Percentiles rank a stretch among this genome's conserved stretches.
phyloP scores from a whole-genome alignment of 495 filamentous ascomycete genomes.

The Penicillium canariense region DNA sequence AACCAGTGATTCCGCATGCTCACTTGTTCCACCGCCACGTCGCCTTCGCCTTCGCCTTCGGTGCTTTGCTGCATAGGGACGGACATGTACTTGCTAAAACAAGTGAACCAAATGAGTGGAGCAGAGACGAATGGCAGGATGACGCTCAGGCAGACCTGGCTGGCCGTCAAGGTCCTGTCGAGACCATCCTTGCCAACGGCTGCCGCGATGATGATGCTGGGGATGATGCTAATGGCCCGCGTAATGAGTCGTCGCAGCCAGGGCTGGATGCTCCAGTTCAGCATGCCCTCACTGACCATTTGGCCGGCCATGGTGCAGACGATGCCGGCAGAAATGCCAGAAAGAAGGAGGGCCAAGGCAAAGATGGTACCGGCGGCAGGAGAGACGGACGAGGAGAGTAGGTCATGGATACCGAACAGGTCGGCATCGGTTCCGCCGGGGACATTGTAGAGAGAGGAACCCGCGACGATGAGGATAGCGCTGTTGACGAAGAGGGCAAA shows the following conservation, averaged over 20 bases:
- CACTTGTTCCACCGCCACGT: constrained; percentile 32
- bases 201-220: constrained; percentile 77
- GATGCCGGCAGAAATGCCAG: constrained; percentile 73
- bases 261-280: constrained; percentile 66
- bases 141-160: constrained; percentile 77
- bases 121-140: constrained; percentile 80
- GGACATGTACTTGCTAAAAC: constrained; percentile 76
- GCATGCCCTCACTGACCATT: constrained; percentile 77
- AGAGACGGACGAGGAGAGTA: constrained; percentile 67
- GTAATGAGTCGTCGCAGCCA: constrained; percentile 74
- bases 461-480: constrained; percentile 85
- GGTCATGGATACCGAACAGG: constrained; percentile 78
- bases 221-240: constrained; percentile 71
- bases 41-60: constrained; percentile 25
- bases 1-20: constrained; percentile 64
- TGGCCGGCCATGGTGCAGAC: constrained; percentile 83
- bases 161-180: constrained; percentile 68
- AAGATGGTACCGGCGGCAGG: constrained; percentile 74
- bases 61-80: constrained; percentile 42
- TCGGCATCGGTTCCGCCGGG: constrained; percentile 60
- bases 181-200: constrained; percentile 71
- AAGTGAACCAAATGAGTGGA: constrained; percentile 86
- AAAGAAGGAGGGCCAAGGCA: constrained; percentile 73
- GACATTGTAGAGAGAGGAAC: constrained; percentile 66
- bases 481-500: constrained; percentile 95